Evolutionary conservation across 2,329 filamentous ascomycete species (phyloP), one percentile per base, ranked within the genome.

Genomic region (Talaromyces pinophilus): DNA sequence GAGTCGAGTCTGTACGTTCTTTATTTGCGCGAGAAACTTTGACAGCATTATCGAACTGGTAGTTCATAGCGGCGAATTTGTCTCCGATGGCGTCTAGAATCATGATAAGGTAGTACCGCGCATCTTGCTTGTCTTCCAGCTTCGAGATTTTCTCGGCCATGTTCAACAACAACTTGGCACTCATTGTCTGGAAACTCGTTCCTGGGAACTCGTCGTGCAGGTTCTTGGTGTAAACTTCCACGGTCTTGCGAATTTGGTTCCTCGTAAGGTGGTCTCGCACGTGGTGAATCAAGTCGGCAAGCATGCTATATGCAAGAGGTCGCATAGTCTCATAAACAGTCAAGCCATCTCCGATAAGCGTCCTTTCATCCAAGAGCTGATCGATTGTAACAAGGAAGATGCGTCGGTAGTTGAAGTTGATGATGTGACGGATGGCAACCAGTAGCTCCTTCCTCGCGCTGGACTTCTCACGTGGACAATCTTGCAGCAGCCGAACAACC

Each of bases 141-240:
- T 94, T 96, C 0, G 93, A 92, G 74, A 99, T 99, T 76, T 92
- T 96, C 74, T 99, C 96, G 0, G 94, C 95, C 92, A 99, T 96
- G 77, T 99, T 99, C 13, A 99, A 83, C 0, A 99, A 83, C 2
- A 99, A 83, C 78, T 98, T 99, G 0, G 95, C 96, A 72, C 95
- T 98, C 95, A 99, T 99, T 0, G 95, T 99, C 78, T 99, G 96
- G 75, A 99, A 99, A 78, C 94, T 99, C 0, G 96, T 98, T 8
- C 96, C 96, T 0, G 95, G 96, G 69, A 97, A 97, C 69, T 92
- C 92, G 77, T 98, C 95, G 74, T 97, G 93, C 25, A 99, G 82
- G 73, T 98, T 98, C 74, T 90, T 92, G 1, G 96, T 98, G 78
- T 99, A 99, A 3, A 99, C 95, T 75, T 97, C 92, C 10, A 99